Evolutionary conservation across 2,329 filamentous ascomycete genomes (phyloP).

Genomic region (Graphilbum ipis-grandicollis): DNA sequence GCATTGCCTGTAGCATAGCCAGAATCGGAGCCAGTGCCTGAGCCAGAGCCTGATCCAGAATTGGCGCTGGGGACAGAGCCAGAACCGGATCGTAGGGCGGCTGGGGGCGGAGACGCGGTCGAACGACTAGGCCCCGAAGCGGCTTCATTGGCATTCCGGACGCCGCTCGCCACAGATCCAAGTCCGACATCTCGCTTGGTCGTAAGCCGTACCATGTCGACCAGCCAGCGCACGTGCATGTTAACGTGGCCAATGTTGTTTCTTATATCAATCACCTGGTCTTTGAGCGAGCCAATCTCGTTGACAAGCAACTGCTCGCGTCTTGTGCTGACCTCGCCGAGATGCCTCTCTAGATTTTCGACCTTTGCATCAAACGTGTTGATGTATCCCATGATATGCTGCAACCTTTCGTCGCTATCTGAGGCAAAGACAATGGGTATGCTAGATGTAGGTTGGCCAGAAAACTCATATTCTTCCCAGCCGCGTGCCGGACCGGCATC

Average conservation of each 20-base stretch:
- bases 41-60: not conserved
- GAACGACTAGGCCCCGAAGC: not conserved
- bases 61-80: too few species aligned
- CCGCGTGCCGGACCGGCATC: too few species aligned
- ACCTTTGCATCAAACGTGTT: conserved; percentile 37
- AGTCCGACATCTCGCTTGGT: conserved; percentile 6
- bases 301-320: conserved; percentile 45
- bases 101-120: not conserved
- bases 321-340: conserved; percentile 40
- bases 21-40: not conserved
- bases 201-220: conserved; percentile 16
- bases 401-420: conserved; percentile 11
- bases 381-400: conserved; percentile 26
- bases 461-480: not conserved
- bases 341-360: conserved; percentile 36
- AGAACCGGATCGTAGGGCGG: not conserved
- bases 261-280: conserved; percentile 42
- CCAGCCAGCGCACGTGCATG: conserved; percentile 42
- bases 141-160: not conserved
- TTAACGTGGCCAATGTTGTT: conserved; percentile 39
- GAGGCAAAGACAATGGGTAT: too few species aligned
- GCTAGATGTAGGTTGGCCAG: too few species aligned
- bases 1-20: not conserved
- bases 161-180: not conserved
- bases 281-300: conserved; percentile 42